phyloP scores from a whole-genome alignment of 768 basidiomycete genomes.

The Austroboletus eburneus region DNA sequence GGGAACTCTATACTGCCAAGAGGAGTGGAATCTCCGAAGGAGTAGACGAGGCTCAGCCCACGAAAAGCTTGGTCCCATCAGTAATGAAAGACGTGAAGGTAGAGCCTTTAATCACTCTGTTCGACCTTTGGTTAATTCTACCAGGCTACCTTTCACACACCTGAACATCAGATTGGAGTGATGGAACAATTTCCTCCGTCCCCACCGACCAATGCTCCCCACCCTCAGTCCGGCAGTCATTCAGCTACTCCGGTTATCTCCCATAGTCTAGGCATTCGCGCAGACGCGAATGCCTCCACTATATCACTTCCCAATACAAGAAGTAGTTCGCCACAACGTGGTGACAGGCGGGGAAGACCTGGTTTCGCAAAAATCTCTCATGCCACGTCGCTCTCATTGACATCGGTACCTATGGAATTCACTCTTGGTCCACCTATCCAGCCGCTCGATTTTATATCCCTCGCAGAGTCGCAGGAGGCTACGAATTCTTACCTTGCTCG shows the following conservation, averaged over 20 bases:
- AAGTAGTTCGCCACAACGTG: constrained; percentile 25
- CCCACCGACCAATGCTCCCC: constrained; percentile 45
- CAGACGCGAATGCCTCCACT: constrained; percentile 36
- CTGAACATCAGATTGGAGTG: constrained; percentile 67
- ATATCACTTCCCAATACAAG: constrained; percentile 39
- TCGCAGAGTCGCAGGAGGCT: constrained; percentile 50
- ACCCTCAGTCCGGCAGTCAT: constrained; percentile 33
- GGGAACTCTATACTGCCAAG: constrained; percentile 32
- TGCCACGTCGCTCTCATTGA: constrained; percentile 31
- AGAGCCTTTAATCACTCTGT: constrained; percentile 3
- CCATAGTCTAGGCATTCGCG: constrained; percentile 18
- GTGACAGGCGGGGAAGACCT: constrained; percentile 19
- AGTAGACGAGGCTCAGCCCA: constrained; percentile 34
- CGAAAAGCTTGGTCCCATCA: constrained; percentile 40
- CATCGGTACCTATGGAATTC: constrained; percentile 28
- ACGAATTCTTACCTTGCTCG: constrained; percentile 67
- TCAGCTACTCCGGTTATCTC: constrained; percentile 38
- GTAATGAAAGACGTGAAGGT: constrained; percentile 77
- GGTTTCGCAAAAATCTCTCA: constrained; percentile 27
- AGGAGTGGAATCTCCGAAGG: constrained; percentile 30
- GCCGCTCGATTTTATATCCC: constrained; percentile 64
- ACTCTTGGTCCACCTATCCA: constrained; percentile 45
- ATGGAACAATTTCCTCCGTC: constrained; percentile 72
- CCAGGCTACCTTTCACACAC: constrained; percentile 63
- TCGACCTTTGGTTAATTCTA: constrained; percentile 1